Conservation (phyloP, 257 asterid genomes). For the Plantago elongata region DNA sequence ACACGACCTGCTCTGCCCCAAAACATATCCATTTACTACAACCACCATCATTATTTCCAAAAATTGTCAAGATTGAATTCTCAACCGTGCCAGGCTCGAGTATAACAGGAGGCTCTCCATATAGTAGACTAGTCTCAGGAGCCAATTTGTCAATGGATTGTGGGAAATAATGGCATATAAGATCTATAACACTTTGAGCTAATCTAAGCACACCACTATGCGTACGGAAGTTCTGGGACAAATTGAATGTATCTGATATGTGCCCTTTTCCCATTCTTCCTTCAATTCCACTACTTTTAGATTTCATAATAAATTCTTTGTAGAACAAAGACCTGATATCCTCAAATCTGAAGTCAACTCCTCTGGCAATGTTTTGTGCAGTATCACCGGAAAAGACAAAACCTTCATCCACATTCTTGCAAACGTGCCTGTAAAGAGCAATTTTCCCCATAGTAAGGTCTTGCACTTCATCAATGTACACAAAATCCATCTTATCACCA, state of each 20-base stretch:
- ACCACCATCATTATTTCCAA: slow-evolving; percentile 28
- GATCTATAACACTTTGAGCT: slow-evolving; percentile 56
- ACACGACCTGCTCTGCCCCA: slow-evolving; percentile 65
- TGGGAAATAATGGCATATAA: slow-evolving; percentile 46
- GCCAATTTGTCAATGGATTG: slow-evolving; percentile 34
- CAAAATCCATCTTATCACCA: slow-evolving; percentile 63
- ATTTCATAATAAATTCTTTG: slow-evolving; percentile 36
- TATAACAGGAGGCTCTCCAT: slow-evolving; percentile 60
- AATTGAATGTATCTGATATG: slow-evolving; percentile 35
- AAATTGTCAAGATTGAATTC: slow-evolving; percentile 41
- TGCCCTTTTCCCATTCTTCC: slow-evolving; percentile 39
- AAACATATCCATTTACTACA: slow-evolving; percentile 46
- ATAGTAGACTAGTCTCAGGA: slow-evolving; percentile 55
- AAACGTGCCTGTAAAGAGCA: slow-evolving; percentile 47
- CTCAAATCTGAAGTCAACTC: slow-evolving; percentile 61
- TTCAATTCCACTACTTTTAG: slow-evolving; percentile 9
- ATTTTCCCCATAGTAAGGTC: slow-evolving; percentile 60
- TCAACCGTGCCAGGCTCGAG: slow-evolving; percentile 46
- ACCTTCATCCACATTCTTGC: slow-evolving; percentile 55
- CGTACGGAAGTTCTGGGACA: slow-evolving; percentile 61
- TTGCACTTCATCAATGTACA: slow-evolving; percentile 70
- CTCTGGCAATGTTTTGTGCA: slow-evolving; percentile 60
- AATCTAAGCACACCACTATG: slow-evolving; percentile 58
- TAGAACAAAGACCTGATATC: slow-evolving; percentile 57
- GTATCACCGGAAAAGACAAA: slow-evolving; percentile 64